Percentiles rank a stretch among this genome's conserved stretches.
phyloP scores from a whole-genome alignment of 352 stramenopile species.

The Globisporangium canariense region DNA sequence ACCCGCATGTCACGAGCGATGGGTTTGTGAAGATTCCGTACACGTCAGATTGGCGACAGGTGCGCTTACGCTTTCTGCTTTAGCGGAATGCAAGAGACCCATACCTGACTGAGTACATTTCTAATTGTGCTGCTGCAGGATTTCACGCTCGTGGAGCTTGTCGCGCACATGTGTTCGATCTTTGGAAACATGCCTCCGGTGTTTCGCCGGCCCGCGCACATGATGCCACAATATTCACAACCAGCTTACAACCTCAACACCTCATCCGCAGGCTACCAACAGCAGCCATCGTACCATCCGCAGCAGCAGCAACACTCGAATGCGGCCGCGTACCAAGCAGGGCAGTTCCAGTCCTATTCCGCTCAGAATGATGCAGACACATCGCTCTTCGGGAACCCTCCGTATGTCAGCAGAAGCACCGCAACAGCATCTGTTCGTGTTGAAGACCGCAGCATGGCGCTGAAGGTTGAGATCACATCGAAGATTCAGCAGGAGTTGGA shows the following conservation, averaged over 20 bases:
- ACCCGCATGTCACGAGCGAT: slow-evolving; percentile 84
- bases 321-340: slow-evolving; percentile 14
- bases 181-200: slow-evolving; percentile 86
- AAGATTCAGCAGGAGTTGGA: slow-evolving; percentile 82
- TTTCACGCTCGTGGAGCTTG: slow-evolving; percentile 79
- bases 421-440: slow-evolving; percentile 4
- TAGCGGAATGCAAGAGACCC: background rate
- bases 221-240: slow-evolving; percentile 33
- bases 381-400: slow-evolving; percentile 43
- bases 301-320: slow-evolving; percentile 20
- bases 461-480: slow-evolving; percentile 73
- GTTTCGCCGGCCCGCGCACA: slow-evolving; percentile 62
- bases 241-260: slow-evolving; percentile 26
- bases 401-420: slow-evolving; percentile 2
- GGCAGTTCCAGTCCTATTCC: slow-evolving; percentile 23
- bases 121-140: slow-evolving; percentile 31
- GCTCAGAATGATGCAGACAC: slow-evolving; percentile 20
- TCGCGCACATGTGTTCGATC: slow-evolving; percentile 88
- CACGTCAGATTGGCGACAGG: slow-evolving; percentile 72
- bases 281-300: slow-evolving; percentile 45
- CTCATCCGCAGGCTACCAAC: slow-evolving; percentile 20
- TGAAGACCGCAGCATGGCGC: slow-evolving; percentile 43
- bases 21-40: slow-evolving; percentile 88
- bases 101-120: background rate
- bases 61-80: slow-evolving; percentile 7